A percentile compares a stretch with the other conserved stretches of the same genome.
phyloP scores from a whole-genome alignment of 768 basidiomycete species.

The Cantharellus anzutake region DNA sequence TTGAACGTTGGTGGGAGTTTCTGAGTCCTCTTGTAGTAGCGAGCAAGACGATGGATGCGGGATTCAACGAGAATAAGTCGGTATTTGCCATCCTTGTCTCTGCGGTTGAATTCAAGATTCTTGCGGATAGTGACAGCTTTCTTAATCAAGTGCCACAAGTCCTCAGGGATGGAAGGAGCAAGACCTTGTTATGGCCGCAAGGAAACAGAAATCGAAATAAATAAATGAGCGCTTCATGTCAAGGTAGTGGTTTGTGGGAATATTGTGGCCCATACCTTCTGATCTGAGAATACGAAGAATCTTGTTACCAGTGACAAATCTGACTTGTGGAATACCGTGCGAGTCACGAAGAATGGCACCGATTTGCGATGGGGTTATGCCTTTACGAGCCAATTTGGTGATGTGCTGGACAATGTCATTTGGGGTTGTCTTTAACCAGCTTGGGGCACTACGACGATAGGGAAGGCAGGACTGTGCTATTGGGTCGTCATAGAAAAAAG shows the following conservation, averaged over 20 bases:
- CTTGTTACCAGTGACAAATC: conserved; percentile 98
- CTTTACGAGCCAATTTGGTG: conserved; percentile 92
- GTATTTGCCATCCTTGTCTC: conserved; percentile 96
- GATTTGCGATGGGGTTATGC: conserved; percentile 93
- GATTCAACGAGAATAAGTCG: conserved; percentile 98
- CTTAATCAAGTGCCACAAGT: conserved; percentile 99
- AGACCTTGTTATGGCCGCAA: conserved; percentile 37
- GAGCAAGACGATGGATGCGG: conserved; percentile 90
- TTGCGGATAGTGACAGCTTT: conserved; percentile 99
- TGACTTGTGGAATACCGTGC: conserved; percentile 95
- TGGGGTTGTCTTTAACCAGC: conserved; percentile 92
- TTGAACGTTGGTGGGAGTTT: conserved; percentile 97
- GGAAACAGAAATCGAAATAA: background rate
- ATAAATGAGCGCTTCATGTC: conserved; percentile 13
- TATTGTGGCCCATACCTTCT: conserved; percentile 41
- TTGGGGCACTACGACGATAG: conserved; percentile 84
- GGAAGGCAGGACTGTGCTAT: conserved; percentile 88
- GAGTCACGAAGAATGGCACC: conserved; percentile 96
- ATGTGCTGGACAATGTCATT: conserved; percentile 95
- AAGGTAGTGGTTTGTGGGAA: background rate
- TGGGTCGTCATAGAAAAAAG: background rate
- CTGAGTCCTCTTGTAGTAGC: conserved; percentile 98
- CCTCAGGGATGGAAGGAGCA: conserved; percentile 94
- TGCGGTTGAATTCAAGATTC: conserved; percentile 94
- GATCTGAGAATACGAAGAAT: conserved; percentile 95